Evolutionary conservation across 192 early-diverging fungal species (phyloP).

Genomic region (Rhizoclosmatium globosum): DNA sequence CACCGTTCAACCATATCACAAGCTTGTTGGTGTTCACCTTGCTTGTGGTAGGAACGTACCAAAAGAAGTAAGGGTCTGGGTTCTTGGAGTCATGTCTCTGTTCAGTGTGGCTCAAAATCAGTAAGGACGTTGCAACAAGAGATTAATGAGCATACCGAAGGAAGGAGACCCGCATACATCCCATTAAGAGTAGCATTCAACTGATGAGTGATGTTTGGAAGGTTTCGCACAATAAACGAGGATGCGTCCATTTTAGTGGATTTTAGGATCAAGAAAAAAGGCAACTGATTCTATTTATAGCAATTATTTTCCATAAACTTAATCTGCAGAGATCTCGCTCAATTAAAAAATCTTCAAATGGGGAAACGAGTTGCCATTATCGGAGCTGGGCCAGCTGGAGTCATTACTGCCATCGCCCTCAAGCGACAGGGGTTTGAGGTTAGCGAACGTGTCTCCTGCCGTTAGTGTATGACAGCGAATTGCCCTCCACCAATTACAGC

Average conservation of each 20-base stretch:
- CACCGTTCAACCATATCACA: slow-evolving; percentile 37
- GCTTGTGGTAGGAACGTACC: slow-evolving; percentile 70
- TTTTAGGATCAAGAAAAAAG: too few relatives aligned
- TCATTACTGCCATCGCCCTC: background rate
- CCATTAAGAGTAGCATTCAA: background rate
- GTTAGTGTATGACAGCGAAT: too few relatives aligned
- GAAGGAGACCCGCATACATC: background rate
- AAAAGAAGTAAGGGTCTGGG: slow-evolving; percentile 52
- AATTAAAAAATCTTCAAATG: background rate
- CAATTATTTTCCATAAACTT: too few relatives aligned
- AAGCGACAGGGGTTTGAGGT: background rate
- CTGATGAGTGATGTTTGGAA: background rate
- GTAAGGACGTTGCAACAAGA: background rate
- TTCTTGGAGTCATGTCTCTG: background rate
- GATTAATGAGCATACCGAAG: background rate
- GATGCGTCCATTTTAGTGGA: background rate
- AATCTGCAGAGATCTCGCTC: too few relatives aligned
- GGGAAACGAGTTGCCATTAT: background rate
- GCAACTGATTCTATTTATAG: too few relatives aligned
- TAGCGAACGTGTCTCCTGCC: background rate
- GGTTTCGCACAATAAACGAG: background rate
- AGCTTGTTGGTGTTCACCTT: slow-evolving; percentile 62
- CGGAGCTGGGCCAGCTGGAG: background rate
- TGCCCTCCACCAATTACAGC: too few relatives aligned
- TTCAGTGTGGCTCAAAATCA: background rate